Base-by-base conservation (phyloP, 2,329 filamentous ascomycete species). In the Fusarium sp. region DNA sequence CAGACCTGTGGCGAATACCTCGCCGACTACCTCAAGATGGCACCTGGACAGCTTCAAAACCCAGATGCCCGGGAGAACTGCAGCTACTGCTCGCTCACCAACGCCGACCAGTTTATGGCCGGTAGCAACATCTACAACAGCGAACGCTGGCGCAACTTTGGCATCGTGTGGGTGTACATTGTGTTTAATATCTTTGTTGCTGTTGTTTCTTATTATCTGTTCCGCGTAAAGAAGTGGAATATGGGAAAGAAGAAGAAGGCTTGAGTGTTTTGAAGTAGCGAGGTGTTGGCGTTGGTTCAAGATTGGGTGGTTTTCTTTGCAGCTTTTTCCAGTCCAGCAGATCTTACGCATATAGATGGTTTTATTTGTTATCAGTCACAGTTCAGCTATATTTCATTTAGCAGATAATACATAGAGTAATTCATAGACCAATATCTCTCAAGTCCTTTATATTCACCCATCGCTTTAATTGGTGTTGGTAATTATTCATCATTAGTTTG, bases 1-100 rank as follows among this genome's bases (percentile, higher is more conserved):
- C 69, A 70, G 42, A 74, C 72, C 7, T 74, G 73, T 16, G 73
- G 73, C 4, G 56, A 68, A n/a, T 94, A 94, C 79, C 88, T 92
- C 1, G 84, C 83, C 1, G 82, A 85, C 16, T 93, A 68, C 89
- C 76, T 85, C 35, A 77, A 80, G 1, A 25, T 18, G 29, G 80
- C 86, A 2, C 85, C 76, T 0, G 73, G 73, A 10, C 63, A 29
- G 40, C 45, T 74, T 0, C 72, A 73, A n/a, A 75, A 74, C 45
- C 71, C 72, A 6, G 69, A 70, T 6, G 69, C 69, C 5, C 59
- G 56, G 2, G 47, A 54, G 27, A 31, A 31, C 47, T 54, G 72
- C 11, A 45, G 63, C 22, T 75, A 75, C 58, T 75, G 73, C 11
- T 70, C 73, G 4, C 25, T 74, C 4, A 42, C 36, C 3, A 64